Evolutionary conservation across 345 rosid genomes (phyloP), one percentile per base, ranked within the genome.

Genomic region (Cardamine chenopodiifolia): DNA sequence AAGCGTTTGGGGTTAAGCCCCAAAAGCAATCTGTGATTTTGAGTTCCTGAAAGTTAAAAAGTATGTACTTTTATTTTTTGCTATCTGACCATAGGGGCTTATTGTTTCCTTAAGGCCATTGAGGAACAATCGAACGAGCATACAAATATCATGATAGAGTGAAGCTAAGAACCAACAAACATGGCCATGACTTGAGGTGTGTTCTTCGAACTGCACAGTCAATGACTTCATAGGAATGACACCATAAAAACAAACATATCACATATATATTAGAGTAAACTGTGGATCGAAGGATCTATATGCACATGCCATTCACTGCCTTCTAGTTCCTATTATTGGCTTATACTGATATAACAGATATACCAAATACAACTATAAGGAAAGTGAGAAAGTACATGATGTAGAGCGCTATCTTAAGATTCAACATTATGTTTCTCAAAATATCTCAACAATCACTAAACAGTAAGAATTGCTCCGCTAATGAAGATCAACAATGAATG

Each of bases 341-440:
- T 6, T 44, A 44, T 6, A 44, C 49, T 44, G 19, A 44, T 44
- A 15, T 18, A 44, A 44, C 9, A 15, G 49, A 44, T n/a, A 42
- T 42, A 44, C 49, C 19, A 1, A 40, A 14, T 40, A 39, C 14
- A 39, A 13, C 45, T 39, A 0, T 13, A 39, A 39, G 45, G 45
- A 39, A 39, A 37, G 26, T 25, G 58, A 48, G 61, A 72, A 10
- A 1, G 20, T 18, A 14, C 26, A 22, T 15, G 66, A 47, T 60
- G 49, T 45, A 60, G 29, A 56, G 28, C 0, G 58, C 22, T 65
- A 64, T 73, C 71, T 75, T 28, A 40, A 42, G 69, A 44, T 52
- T 42, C 57, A 76, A 63, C 52, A 57, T 32, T 32, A 10, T 44
- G 31, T 50, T 39, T 8, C 28, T 8, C 12, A 52, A 35, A n/a